Percentiles rank a stretch among this genome's conserved stretches.
Conservation (phyloP, 1,284 basidiomycete genomes). For the Apiotrichum mycotoxinovorans region DNA sequence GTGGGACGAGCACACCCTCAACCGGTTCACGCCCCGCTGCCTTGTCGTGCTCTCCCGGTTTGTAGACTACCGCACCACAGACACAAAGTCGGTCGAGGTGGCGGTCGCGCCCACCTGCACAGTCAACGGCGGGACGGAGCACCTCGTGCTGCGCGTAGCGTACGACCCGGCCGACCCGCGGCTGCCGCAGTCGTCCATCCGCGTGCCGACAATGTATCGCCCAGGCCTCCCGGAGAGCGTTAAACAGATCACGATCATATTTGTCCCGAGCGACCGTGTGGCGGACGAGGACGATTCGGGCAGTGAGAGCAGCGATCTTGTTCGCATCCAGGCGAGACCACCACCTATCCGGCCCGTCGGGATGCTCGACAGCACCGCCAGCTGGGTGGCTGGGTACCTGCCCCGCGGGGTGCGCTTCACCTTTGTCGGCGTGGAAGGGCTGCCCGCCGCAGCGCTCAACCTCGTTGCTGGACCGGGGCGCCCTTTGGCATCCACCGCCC, state of each 20-base stretch:
- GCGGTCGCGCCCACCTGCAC: neutral
- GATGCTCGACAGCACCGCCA: conserved; percentile 3
- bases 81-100: neutral
- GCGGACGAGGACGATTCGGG: neutral
- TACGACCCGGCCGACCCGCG: neutral
- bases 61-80: neutral
- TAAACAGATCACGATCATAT: neutral
- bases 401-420: neutral
- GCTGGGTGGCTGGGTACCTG: conserved; percentile 1
- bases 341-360: neutral
- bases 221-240: conserved; percentile 1
- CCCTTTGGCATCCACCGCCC: neutral
- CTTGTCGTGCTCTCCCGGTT: neutral
- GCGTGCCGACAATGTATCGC: conserved; percentile 1
- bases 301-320: neutral
- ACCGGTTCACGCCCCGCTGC: neutral
- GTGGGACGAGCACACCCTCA: conserved; percentile 3
- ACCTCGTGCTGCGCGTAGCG: neutral
- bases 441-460: neutral
- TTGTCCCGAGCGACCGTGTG: neutral
- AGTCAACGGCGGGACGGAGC: neutral
- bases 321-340: too few relatives aligned
- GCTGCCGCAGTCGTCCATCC: neutral
- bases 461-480: neutral
- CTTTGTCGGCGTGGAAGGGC: neutral